Evolutionary conservation across 148 eudicot genomes (phyloP), one percentile per base, ranked within the genome.

Genomic region (Cornus kousa): DNA sequence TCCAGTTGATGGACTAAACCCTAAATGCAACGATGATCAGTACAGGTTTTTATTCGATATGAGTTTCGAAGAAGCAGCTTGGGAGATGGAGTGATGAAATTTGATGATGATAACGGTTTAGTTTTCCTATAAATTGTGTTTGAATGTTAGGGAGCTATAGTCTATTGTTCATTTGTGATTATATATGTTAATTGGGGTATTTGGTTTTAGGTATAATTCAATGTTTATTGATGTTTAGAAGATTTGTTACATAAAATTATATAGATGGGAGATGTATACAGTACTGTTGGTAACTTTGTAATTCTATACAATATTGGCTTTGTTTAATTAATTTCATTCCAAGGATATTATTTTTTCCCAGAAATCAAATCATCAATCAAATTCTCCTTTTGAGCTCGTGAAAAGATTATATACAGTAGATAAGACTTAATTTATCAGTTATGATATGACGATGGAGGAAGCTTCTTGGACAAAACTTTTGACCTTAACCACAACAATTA

Each of bases 41-140:
- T 85, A 77, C 75, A 85, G 79, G 37, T 87, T 86, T 40, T 77
- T 87, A 43, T 87, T 85, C 80, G 89, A 88, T 65, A 80, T 88
- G 90, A 69, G 79, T n/a, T 70, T 89, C 72, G 86, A 83, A 20
- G 90, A 83, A 71, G 74, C 48, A 75, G 71, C 71, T 53, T 78
- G 16, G 81, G 69, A 48, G 80, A 78, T 33, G 83, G 80, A 60
- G 89, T 86, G 23, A 83, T 89, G 88, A 70, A 81, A 73, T 92
- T 88, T 77, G 92, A 85, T 59, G 88, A 86, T 64, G 84, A 86
- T 62, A 73, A 75, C 69, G 75, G 87, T 72, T 70, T 75, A 67
- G 80, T 80, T 75, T 88, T 83, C 77, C 65, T 85, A 32, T 89
- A 83, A 81, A 72, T 1, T 70, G 64, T 35, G 20, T 55, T 50